Evolutionary conservation across 148 eudicot genomes (phyloP), one percentile per base, ranked within the genome.

Genomic region (Heliamphora exappendiculata): DNA sequence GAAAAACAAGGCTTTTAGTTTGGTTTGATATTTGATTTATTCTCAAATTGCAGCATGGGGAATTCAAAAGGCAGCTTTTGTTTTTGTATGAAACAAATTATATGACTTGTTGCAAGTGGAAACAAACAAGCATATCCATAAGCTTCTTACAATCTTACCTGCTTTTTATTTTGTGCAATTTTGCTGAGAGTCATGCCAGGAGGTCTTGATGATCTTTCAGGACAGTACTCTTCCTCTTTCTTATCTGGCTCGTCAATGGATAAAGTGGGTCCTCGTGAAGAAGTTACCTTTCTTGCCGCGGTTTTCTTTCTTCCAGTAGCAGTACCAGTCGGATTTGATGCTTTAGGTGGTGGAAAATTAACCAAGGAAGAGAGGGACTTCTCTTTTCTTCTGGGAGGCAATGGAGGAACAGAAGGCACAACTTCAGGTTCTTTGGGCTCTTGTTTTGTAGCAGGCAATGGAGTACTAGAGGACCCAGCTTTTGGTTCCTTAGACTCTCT

Each of bases 301-400:
- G 14, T 17, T 20, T 0, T 64, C 22, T 33, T 64, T 34, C 68
- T 64, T 34, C 68, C 44, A 16, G 1, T 19, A 1, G 42, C n/a
- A n/a, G 34, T 77, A 73, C 78, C 83, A 67, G 82, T 84, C 67
- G 79, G 84, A 51, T 59, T 45, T 44, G 84, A 68, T 12, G 80
- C 74, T 75, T 83, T 81, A 3, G 88, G 83, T 42, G 88, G 81
- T n/a, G n/a, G n/a, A n/a, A n/a, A n/a, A 80, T 58, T 76, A 47
- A 86, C 89, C 81, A 88, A 82, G 19, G 89, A 85, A 33, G 91
- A 88, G 49, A 88, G 80, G n/a, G 91, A 88, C 65, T 79, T 87
- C 80, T 88, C 87, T 85, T 88, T 88, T 63, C 88, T 85, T 79
- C 84, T 88, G 36, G 81, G 73, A 19, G 88, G 91, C 3, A 78